Conservation (phyloP, 306 rosid species). For the Cajanus cajan region DNA sequence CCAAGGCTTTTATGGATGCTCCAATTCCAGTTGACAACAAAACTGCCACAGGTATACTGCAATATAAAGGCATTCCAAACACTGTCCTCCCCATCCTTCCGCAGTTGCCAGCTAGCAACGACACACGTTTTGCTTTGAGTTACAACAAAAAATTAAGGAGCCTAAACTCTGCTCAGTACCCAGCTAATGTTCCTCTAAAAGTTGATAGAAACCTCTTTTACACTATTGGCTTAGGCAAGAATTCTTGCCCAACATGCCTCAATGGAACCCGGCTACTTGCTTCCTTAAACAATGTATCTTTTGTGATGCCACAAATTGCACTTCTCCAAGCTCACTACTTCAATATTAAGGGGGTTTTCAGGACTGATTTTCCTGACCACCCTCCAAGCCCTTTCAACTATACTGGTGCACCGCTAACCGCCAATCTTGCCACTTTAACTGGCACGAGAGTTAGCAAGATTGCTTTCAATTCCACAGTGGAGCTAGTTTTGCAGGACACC, state of each 20-base stretch:
- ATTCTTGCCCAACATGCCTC: constrained; percentile 56
- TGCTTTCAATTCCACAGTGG: constrained; percentile 68
- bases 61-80: constrained; percentile 64
- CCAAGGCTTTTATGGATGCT: constrained; percentile 59
- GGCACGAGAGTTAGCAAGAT: constrained; percentile 71
- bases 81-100: constrained; percentile 60
- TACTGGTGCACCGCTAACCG: constrained; percentile 58
- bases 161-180: constrained; percentile 52
- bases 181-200: constrained; percentile 68
- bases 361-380: constrained; percentile 59
- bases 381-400: constrained; percentile 61
- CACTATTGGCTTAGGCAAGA: constrained; percentile 56
- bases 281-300: constrained; percentile 67
- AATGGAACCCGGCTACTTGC: constrained; percentile 64
- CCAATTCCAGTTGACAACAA: constrained; percentile 62
- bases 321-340: constrained; percentile 81
- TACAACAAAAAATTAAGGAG: constrained; percentile 54
- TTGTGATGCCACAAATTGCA: constrained; percentile 60
- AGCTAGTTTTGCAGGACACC: constrained; percentile 72
- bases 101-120: constrained; percentile 52
- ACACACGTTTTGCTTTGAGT: constrained; percentile 49
- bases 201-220: constrained; percentile 63
- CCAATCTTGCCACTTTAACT: constrained; percentile 52
- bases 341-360: constrained; percentile 53
- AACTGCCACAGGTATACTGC: constrained; percentile 65